Evolutionary conservation across 2,329 filamentous ascomycete species (phyloP), one percentile per base, ranked within the genome.

Genomic region (Cladosporium sp.): DNA sequence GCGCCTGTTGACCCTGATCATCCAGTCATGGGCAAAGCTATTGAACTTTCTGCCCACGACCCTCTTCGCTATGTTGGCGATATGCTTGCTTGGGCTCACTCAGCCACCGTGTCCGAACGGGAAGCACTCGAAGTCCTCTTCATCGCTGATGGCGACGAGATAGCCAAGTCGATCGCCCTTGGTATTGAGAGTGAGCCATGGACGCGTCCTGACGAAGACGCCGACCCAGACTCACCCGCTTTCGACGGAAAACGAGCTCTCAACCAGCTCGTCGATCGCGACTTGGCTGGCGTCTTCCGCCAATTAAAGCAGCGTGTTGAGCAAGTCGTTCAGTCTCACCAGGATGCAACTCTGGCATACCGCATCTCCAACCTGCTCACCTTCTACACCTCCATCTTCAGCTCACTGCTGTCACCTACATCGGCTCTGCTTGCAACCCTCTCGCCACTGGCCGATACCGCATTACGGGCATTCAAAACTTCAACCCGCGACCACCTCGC

Each of bases 1-100:
- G 80, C 86, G 6, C 84, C 83, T 12, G 85, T 87, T 0, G 82
- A 83, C 29, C 83, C 85, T 53, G 86, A 91, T 28, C 72, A 75
- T 62, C 73, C 74, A 6, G 70, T 75, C 10, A 70, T 75, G 68
- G 82, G 90, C 40, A 97, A 98, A 75, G 94, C 95, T 0, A 99
- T 99, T 69, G 94, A 99, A 75, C 87, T 98, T 72, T 90, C 89
- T 12, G 94, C 95, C 0, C 94, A 98, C 75, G 95, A 99, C 74
- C 89, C 92, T 1, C 80, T 98, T 29, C 88, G 95, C 23, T 98
- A 98, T 76, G 88, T 96, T 2, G 93, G 95, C 62, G 95, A 99
- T 75, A 99, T 99, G 93, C 85, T 99, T 16, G 95, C 95, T 5
- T 99, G 95, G 95, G 88, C 91, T 6, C 95, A 99, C 76, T 97